Evolutionary conservation across 495 filamentous ascomycete genomes (phyloP), one percentile per base, ranked within the genome.

Genomic region (Podospora pseudocomata): DNA sequence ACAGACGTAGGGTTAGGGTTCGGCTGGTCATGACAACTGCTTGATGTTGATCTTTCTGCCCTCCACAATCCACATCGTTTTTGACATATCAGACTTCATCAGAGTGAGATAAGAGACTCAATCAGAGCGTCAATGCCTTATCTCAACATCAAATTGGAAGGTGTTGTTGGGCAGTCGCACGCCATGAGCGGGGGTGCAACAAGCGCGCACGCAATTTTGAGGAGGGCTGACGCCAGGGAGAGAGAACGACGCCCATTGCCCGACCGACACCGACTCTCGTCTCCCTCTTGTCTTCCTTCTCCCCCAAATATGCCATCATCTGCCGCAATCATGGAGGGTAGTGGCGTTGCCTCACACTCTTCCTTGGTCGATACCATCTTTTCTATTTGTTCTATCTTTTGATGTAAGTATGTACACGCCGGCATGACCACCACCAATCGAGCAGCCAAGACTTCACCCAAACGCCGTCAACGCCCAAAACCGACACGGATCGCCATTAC

Each of bases 141-240:
- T 49, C 39, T 49, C 39, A 13, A 11, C 9, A 49, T 49, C 39
- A 49, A 49, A 49, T 1, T 1, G 39, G 39, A 9, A 6, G 9
- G 39, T 49, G 39, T 11, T 1, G 39, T 13, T 3, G 15, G 7
- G 39, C 39, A 49, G 39, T 49, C 39, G 39, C 39, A 49, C 39
- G 39, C 15, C 7, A 49, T 16, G 39, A 11, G 39, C 39, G 39
- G 39, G 39, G 39, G 39, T 13, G 39, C 39, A 49, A 53, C 60
- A 67, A 57, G 34, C 65, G 58, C 68, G 65, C 69, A 71, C 69
- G 69, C 65, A 61, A 71, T 71, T 71, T 58, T 44, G 19, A 34
- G 61, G 32, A 9, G 39, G n/a, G 30, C 32, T 71, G 69, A 71
- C n/a, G n/a, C 34, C 30, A 57, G 5, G 9, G 30, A 39, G 39